Evolutionary conservation across 2,329 filamentous ascomycete species (phyloP).

Genomic region (Colletotrichum sp.): DNA sequence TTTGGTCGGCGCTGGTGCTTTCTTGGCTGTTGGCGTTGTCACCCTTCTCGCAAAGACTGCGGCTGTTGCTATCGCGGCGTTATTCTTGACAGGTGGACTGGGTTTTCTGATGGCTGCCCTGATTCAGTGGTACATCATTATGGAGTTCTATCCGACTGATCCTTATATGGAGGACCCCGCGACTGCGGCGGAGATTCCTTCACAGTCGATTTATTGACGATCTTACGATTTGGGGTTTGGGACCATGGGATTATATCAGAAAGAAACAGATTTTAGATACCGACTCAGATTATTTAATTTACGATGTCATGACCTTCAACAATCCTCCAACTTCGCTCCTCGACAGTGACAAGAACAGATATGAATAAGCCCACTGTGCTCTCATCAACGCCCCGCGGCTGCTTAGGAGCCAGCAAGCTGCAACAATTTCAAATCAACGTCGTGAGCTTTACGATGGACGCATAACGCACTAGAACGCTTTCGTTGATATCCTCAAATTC

Average conservation of each 20-base stretch:
- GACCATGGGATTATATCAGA: not conserved
- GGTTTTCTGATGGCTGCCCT: constrained; percentile 6
- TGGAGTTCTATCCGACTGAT: constrained; percentile 14
- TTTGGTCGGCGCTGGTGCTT: constrained; percentile 5
- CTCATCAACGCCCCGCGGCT: not conserved
- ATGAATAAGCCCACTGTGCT: not conserved
- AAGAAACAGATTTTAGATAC: not conserved
- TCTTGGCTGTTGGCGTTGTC: constrained; percentile 6
- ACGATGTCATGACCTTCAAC: not conserved
- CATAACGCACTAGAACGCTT: not conserved
- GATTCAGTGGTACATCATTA: constrained; percentile 20
- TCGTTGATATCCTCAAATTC: not conserved
- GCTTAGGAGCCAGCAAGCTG: not conserved
- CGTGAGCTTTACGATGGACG: not conserved
- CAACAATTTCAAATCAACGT: not conserved
- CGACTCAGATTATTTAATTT: constrained; percentile 15
- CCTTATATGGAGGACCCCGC: not conserved
- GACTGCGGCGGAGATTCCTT: not conserved
- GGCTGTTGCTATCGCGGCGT: not conserved
- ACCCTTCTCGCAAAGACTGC: not conserved
- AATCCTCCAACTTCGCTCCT: fast-evolving
- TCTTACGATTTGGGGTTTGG: not conserved
- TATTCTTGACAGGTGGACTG: constrained; percentile 3
- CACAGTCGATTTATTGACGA: constrained; percentile 16
- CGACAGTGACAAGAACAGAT: fast-evolving